A percentile compares a stretch with the other conserved stretches of the same genome.
Conservation (phyloP, 2,329 filamentous ascomycete genomes). For the Trichoderma asperellum region DNA sequence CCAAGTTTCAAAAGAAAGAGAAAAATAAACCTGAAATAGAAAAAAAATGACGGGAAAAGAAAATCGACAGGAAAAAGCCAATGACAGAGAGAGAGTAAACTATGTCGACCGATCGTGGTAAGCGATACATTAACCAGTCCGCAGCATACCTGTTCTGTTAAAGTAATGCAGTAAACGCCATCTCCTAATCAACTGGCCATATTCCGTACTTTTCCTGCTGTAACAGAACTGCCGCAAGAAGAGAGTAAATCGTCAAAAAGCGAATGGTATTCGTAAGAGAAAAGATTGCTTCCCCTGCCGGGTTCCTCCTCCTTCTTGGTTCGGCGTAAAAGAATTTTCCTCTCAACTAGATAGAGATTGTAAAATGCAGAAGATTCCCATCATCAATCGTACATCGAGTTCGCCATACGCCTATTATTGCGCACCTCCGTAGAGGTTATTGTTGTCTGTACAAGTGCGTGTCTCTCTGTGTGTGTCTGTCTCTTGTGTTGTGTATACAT, state of each 20-base stretch:
- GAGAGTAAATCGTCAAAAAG: neutral
- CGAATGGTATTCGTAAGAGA: conserved; percentile 4
- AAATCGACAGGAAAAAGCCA: neutral
- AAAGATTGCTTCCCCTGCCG: conserved; percentile 1
- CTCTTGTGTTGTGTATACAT: neutral
- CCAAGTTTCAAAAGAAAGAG: neutral
- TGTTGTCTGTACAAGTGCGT: neutral
- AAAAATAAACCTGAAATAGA: neutral
- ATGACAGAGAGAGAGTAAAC: neutral
- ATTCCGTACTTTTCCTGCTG: neutral
- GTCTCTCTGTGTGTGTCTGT: neutral
- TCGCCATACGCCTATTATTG: conserved; percentile 26
- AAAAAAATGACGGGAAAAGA: neutral
- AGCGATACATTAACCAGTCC: neutral
- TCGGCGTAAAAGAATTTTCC: neutral
- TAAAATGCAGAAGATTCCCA: conserved; percentile 19
- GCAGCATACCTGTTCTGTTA: neutral
- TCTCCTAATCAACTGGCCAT: neutral
- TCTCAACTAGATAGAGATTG: conserved; percentile 8
- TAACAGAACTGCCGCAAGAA: neutral
- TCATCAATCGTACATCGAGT: conserved; percentile 32
- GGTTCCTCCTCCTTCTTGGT: neutral
- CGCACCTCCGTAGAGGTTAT: neutral
- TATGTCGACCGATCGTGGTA: neutral
- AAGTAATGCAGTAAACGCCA: neutral